Evolutionary conservation across 2,329 filamentous ascomycete species (phyloP), one percentile per base, ranked within the genome.

Genomic region (Curvularia verruculosa): DNA sequence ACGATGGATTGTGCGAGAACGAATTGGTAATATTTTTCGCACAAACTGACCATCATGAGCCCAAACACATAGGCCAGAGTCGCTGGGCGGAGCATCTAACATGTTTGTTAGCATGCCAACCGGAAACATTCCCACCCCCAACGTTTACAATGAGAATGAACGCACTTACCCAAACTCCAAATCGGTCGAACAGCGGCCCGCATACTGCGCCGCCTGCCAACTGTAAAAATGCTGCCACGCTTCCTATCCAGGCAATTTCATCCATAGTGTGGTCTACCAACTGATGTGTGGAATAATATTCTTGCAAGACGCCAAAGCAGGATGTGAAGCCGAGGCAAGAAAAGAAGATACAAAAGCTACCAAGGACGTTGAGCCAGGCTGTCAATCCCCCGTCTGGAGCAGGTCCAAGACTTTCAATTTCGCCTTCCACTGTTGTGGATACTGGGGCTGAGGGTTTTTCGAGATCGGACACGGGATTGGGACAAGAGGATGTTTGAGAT

Each of bases 121-220:
- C 53, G 3, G 7, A 47, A 9, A 4, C 1, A 8, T 19, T 46
- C 19, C 12, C 43, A 29, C 18, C 7, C 10, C 15, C 19, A 9
- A 15, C 24, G 8, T 39, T n/a, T 15, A 3, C 13, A 41, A 12
- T 18, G 2, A 23, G 0, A 18, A 3, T 9, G 19, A 18, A 52
- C 66, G 49, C 15, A 43, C 69, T 54, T 62, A 79, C 77, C 71
- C 67, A 73, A 10, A 69, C 68, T 3, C 81, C 80, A 52, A 73
- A 79, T 1, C 79, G 77, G 66, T 90, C 88, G 61, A 84, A 89
- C 0, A 87, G 39, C 19, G 83, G 83, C 1, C 87, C 87, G 24
- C 85, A 80, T 12, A 89, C 60, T 0, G 84, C 83, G 0, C 87
- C 85, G 60, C 81, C 52, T 23, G 69, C 77, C 66, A 83, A 82